phyloP scores from a whole-genome alignment of 2,329 filamentous ascomycete genomes.

The Fusarium sp. region DNA sequence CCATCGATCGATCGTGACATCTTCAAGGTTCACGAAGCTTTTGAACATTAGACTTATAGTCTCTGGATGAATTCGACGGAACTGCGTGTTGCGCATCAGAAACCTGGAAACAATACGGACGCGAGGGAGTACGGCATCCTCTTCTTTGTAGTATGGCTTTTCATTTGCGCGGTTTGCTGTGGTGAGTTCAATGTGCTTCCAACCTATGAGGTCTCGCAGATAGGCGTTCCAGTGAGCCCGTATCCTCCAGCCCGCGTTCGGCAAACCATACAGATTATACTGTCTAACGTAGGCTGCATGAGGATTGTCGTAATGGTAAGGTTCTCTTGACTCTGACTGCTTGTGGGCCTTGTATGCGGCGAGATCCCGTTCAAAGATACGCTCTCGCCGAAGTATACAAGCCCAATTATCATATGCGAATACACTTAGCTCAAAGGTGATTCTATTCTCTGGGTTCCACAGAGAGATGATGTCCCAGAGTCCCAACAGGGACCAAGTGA shows the following conservation, averaged over 20 bases:
- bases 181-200: too few relatives aligned
- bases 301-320: background rate
- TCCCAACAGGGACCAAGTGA: background rate
- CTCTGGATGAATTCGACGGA: background rate
- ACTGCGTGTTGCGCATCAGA: conserved; percentile 10
- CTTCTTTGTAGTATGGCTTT: background rate
- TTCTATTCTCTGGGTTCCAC: background rate
- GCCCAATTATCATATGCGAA: background rate
- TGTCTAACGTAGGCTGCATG: background rate
- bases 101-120: background rate
- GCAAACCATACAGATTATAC: background rate
- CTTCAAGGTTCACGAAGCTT: background rate
- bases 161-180: too few relatives aligned
- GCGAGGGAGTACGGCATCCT: background rate
- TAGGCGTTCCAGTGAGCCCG: background rate
- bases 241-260: background rate
- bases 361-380: fast-evolving
- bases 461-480: conserved; percentile 1
- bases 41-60: background rate
- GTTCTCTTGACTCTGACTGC: background rate
- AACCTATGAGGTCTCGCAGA: too few relatives aligned
- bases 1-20: conserved; percentile 4
- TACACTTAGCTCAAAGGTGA: conserved; percentile 11
- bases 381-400: too few relatives aligned
- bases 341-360: background rate